Percentiles rank a stretch among this genome's conserved stretches.
phyloP scores from a whole-genome alignment of 2,329 filamentous ascomycete genomes.

The Stachybotrys chlorohalonatus region DNA sequence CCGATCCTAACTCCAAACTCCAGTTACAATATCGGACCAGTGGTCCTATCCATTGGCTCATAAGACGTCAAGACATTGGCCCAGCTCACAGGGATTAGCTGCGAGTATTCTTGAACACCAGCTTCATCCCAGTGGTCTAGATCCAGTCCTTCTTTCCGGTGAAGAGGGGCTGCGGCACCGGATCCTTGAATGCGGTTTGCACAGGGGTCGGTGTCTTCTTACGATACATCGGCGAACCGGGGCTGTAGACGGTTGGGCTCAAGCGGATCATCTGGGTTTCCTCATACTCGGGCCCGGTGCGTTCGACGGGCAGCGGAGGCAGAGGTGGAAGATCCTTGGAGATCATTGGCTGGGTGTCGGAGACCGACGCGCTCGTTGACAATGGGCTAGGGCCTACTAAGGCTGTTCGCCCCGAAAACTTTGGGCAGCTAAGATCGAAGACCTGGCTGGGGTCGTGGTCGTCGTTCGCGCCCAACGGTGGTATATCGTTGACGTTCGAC shows the following conservation, averaged over 20 bases:
- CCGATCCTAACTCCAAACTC: not conserved
- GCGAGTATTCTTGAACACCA: not conserved
- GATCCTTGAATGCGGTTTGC: not conserved
- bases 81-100: not conserved
- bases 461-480: conserved; percentile 10
- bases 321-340: conserved; percentile 7
- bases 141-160: conserved; percentile 17
- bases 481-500: conserved; percentile 47
- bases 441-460: conserved; percentile 17
- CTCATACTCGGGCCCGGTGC: conserved; percentile 10
- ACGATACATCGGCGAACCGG: conserved; percentile 13
- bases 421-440: conserved; percentile 26
- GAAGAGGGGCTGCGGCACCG: not conserved
- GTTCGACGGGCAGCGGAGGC: conserved; percentile 24
- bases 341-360: not conserved
- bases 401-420: conserved; percentile 1
- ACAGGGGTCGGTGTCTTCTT: not conserved
- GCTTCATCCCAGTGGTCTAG: conserved; percentile 4
- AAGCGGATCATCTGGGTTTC: conserved; percentile 26
- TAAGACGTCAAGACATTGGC: not conserved
- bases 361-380: not conserved
- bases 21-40: not conserved
- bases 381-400: not conserved
- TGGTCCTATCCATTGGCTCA: not conserved
- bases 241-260: conserved; percentile 44